Base-by-base conservation (phyloP, 1,284 basidiomycete genomes). In the Melampsora abietis-canadensis region DNA sequence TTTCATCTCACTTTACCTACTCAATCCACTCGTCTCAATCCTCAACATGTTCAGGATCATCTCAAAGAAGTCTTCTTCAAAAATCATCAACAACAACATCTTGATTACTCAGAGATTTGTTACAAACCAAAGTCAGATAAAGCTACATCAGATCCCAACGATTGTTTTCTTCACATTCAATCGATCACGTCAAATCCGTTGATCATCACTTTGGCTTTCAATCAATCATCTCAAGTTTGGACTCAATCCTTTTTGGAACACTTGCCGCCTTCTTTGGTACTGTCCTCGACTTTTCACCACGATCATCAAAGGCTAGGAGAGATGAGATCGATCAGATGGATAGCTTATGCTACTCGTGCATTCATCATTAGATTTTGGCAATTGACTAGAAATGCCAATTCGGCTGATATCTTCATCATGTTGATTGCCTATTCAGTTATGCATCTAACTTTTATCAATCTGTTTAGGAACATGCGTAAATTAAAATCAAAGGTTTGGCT, bases 391-490 rank as follows among this genome's bases (percentile, higher is more conserved):
- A 92, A 92, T 84, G 94, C 96, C 31, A 92, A 97, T 83, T 94
- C 92, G 2, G 88, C 95, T 27, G 95, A 98, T 83, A 97, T 98
- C 80, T 86, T 95, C 70, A 89, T 98, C 78, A 92, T 98, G 80
- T 87, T 98, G n/a, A 87, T 90, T 5, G 96, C 94, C 34, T 98
- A 98, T 83, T 83, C 95, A 67, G 85, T 98, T 75, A 98, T 99
- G 95, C 94, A 98, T 84, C 86, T 86, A 34, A 95, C 94, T 0
- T 98, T 98, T 84, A 88, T 93, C 82, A 89, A 93, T 75, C 86
- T 96, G 54, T 90, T 94, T 84, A 85, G 90, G 78, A 90, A 92
- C 78, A 92, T 92, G 78, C 87, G 92, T 63, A 88, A 89, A 40
- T 31, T 74, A 12, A 92, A 92, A 27, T 91, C 89, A 68, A 90